Percentiles rank a stretch among this genome's conserved stretches.
phyloP scores from a whole-genome alignment of 305 asterid genomes.

The Fraxinus xanthoxyloides region DNA sequence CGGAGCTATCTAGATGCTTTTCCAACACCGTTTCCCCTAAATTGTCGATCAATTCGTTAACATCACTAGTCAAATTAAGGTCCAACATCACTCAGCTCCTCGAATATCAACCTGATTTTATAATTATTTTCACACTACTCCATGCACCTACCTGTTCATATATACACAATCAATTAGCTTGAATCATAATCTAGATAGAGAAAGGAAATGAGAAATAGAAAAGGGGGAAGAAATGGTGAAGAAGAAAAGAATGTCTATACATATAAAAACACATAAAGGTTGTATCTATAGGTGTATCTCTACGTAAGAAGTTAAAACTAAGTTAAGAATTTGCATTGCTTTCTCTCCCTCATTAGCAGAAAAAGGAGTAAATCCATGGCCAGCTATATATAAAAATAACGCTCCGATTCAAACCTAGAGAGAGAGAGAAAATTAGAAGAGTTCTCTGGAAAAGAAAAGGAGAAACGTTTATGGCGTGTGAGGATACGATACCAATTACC shows the following conservation, averaged over 20 bases:
- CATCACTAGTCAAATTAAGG: slow-evolving; percentile 50
- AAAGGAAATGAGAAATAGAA: neutral
- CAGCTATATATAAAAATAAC: slow-evolving; percentile 16
- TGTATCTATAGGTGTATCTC: slow-evolving; percentile 24
- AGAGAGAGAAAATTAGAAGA: slow-evolving; percentile 22
- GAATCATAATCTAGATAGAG: neutral
- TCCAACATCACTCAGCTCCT: slow-evolving; percentile 37
- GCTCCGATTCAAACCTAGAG: slow-evolving; percentile 9
- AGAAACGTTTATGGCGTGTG: slow-evolving; percentile 12
- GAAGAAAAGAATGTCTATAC: slow-evolving; percentile 47
- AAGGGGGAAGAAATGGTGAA: slow-evolving; percentile 30
- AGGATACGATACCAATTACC: slow-evolving; percentile 7
- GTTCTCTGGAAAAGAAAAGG: slow-evolving; percentile 12
- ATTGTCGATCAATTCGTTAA: slow-evolving; percentile 35
- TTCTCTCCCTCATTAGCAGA: slow-evolving; percentile 20
- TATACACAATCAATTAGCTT: neutral
- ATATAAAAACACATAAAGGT: slow-evolving; percentile 14
- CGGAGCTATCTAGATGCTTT: slow-evolving; percentile 31
- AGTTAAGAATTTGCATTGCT: slow-evolving; percentile 28
- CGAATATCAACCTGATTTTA: slow-evolving; percentile 4
- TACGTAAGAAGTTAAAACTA: slow-evolving; percentile 20
- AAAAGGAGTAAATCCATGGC: slow-evolving; percentile 24
- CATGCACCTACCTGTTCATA: slow-evolving; percentile 8
- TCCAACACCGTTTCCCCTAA: slow-evolving; percentile 38
- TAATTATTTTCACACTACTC: neutral